phyloP scores from a whole-genome alignment of 371 early-diverging fungal genomes.

The Rhizopus arrhizus region DNA sequence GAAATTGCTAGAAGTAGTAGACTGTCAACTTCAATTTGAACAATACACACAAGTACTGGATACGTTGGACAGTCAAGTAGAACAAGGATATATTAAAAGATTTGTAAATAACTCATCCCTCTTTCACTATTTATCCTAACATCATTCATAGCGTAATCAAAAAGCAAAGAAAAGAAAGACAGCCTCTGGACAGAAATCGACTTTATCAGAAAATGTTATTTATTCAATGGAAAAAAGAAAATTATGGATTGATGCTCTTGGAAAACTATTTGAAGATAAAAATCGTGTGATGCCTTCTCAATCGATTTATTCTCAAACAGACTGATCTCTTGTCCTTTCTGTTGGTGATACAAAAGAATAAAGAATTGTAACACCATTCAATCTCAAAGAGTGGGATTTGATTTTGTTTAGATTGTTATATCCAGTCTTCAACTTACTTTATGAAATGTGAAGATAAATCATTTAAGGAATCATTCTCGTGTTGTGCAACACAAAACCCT shows the following conservation, averaged over 20 bases:
- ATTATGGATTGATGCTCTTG: conserved; percentile 42
- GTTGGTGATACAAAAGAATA: background rate
- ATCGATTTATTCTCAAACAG: conserved; percentile 58
- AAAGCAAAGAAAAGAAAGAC: conserved; percentile 75
- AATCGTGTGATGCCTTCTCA: conserved; percentile 66
- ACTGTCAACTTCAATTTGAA: conserved; percentile 80
- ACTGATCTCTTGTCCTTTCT: conserved; percentile 14
- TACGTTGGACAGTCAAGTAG: conserved; percentile 83
- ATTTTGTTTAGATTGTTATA: too few species aligned
- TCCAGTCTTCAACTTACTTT: too few species aligned
- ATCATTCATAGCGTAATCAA: conserved; percentile 56
- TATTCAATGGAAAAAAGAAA: conserved; percentile 59
- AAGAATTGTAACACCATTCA: background rate
- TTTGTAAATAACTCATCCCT: conserved; percentile 62
- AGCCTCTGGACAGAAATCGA: conserved; percentile 49
- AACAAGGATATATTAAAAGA: conserved; percentile 81
- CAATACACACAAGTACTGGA: conserved; percentile 88
- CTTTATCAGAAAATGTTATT: conserved; percentile 56
- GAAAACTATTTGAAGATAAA: conserved; percentile 67
- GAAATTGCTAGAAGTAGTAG: conserved; percentile 67
- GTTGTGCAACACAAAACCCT: conserved; percentile 13
- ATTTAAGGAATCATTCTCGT: conserved; percentile 2
- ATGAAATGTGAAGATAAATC: background rate
- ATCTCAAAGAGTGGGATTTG: too few species aligned
- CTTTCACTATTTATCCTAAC: background rate